These are phyloP conservation scores for Sugiyamaella chiloensis DNA, from an alignment of 805 yeast species.

Conservation along the genomic window DNA sequence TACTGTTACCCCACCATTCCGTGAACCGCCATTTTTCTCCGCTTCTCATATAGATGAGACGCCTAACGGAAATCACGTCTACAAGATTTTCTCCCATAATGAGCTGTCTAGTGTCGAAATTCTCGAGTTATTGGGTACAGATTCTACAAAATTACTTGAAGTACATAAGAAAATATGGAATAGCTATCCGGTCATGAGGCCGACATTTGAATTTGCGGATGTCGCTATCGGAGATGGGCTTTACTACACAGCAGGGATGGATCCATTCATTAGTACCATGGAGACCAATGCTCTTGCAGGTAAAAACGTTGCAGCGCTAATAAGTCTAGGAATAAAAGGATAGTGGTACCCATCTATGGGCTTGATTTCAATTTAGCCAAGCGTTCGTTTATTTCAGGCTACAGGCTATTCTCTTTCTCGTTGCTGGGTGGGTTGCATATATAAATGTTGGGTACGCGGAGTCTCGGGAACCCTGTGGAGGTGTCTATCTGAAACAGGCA, in stretches of 20 bases:
- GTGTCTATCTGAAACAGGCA: no score
- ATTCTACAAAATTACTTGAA: slow-evolving; percentile 25
- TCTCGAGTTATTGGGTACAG: slow-evolving; percentile 27
- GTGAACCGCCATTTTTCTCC: slow-evolving; percentile 9
- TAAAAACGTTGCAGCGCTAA: slow-evolving; percentile 47
- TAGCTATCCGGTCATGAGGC: slow-evolving; percentile 43
- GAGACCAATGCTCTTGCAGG: slow-evolving; percentile 51
- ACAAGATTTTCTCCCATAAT: slow-evolving; percentile 41
- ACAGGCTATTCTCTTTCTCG: no score
- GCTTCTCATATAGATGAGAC: slow-evolving; percentile 17
- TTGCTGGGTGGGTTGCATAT: no score
- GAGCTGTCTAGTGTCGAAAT: slow-evolving; percentile 25
- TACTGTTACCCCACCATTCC: slow-evolving; percentile 7
- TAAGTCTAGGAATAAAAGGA: slow-evolving; percentile 20
- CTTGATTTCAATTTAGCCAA: no score
- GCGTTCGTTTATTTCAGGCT: no score
- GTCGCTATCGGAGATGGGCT: slow-evolving; percentile 35
- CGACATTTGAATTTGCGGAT: slow-evolving; percentile 30
- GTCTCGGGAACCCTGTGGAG: no score
- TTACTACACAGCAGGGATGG: slow-evolving; percentile 47
- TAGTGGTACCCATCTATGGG: no score
- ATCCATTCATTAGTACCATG: slow-evolving; percentile 49
- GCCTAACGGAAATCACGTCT: slow-evolving; percentile 31
- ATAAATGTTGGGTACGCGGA: no score
- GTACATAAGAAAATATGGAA: slow-evolving; percentile 40